Evolutionary conservation across 2,329 filamentous ascomycete species (phyloP), one percentile per base, ranked within the genome.

Genomic region (Curvularia lunata): DNA sequence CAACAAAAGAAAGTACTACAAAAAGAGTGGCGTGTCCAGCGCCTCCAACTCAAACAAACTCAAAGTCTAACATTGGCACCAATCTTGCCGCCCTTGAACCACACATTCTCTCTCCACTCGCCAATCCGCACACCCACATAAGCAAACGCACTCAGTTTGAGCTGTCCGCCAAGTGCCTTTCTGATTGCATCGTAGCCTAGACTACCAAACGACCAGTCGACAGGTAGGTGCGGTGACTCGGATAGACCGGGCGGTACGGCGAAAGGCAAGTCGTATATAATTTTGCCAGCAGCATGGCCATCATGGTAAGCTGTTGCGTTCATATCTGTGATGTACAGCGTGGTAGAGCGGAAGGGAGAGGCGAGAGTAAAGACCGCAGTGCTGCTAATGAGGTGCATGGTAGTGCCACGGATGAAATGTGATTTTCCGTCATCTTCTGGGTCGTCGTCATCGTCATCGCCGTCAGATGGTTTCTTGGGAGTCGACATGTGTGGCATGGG

Each of bases 241-340:
- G 88, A 90, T 1, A 85, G 74, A 0, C 92, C 91, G 0, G 93
- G 92, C 0, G 89, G 88, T 1, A 92, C 89, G 2, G 86, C 84
- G 69, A 98, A 94, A 0, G 91, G 86, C 16, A 86, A 73, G 38
- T 88, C 83, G 72, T 95, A 91, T 23, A 89, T 66, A 56, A 98
- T 97, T 25, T 82, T 85, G 1, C 93, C 95, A 0, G 96, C 83
- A 1, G 87, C 84, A 51, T 94, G 87, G 8, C 88, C 90, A 62
- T 96, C 92, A 76, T 96, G 96, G 60, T 87, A 89, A 0, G 95
- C 92, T 1, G 89, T 92, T 6, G 94, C 94, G 70, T 96, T 89
- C 68, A 98, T 85, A 49, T 82, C 84, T 37, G 91, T 91, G 61
- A 99, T 85, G 67, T 87, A 90, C 18, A 98, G 78, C 0, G 87